Base-by-base conservation (phyloP, 2,329 filamentous ascomycete genomes). In the Paracorniculantispora psalliotae region DNA sequence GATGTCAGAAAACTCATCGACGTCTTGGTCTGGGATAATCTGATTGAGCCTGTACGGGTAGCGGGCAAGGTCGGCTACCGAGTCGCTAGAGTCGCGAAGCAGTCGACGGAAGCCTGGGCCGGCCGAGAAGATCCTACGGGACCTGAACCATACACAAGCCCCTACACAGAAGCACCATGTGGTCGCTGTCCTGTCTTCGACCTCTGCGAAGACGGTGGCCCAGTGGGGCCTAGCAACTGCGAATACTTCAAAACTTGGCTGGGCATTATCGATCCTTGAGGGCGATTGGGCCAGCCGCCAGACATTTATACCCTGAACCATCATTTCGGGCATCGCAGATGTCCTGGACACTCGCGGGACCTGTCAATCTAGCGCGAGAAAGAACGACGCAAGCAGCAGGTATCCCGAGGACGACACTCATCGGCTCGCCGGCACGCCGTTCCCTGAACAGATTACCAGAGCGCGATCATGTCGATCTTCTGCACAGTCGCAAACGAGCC, bases 101-200 rank as follows among this genome's bases (percentile, higher is more conserved):
- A 79, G 67, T 73, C 73, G 37, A 63, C 68, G 9, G 71, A 75
- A 51, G 69, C 67, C 55, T 78, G 75, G 76, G 73, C 75, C 13
- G 72, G 72, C 8, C 68, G 71, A 26, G 72, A 76, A 15, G 72
- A 74, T 21, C 68, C 70, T 12, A 67, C 71, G 4, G 72, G 72
- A 5, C 78, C 66, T 59, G 77, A 78, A 53, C 73, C 77, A 17
- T 75, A 75, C 55, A 68, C 80, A 64, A 96, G 92, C 66, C 90
- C 90, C 3, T 85, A 93, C 64, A 96, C 90, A 1, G 92, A 97
- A 72, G 87, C 89, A 2, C 94, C 94, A 1, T 99, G 94, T 72
- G 92, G 93, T 2, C 82, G 86, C 58, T 99, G 94, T 72, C 94
- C 94, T 0, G 93, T 97, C 2, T 96, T 96, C 71, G 89, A 94